Base-by-base conservation (phyloP, 83 land plant species). In the Isoetes engelmannii region DNA sequence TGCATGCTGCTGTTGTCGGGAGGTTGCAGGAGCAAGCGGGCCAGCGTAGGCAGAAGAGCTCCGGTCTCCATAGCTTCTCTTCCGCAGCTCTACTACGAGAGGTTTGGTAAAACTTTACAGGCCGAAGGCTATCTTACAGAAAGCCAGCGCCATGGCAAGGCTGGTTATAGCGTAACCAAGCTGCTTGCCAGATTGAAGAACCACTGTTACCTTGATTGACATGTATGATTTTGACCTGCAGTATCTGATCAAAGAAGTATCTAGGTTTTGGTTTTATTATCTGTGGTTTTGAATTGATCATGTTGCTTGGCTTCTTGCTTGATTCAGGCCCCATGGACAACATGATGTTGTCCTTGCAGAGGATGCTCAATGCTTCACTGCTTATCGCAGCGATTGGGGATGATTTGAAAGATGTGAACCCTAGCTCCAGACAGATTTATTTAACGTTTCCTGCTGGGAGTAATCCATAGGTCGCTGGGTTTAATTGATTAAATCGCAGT, bases 121-220 rank as follows among this genome's bases (percentile, higher is more conserved):
- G 67, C 67, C 4, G 79, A 76, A 9, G 79, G 76, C 1, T 76
- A 76, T 54, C 56, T 76, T 42, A 76, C 77, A 13, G 79, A 76
- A 62, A 72, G 77, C 63, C 79, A 76, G 44, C 46, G 79, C 3
- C 79, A 72, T 76, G 79, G 79, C 4, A 76, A 72, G 48, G 79
- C 69, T 4, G 79, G 79, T 17, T 72, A 72, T 45, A 72, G 77
- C 17, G 1, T 51, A 15, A 51, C 54, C 15, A 51, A 51, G 15
- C 15, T 51, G 1, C 54, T 51, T n/a, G 54, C 54, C 12, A 10
- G 54, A 12, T n/a, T 51, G n/a, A 51, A 51, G 15, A 51, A 15
- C n/a, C 15, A 51, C 54, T 12, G 54, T 51, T 51, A 51, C 54
- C 15, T 51, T 51, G 15, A 51, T 51, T 12, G 54, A 51, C 54